phyloP scores from a whole-genome alignment of 192 early-diverging fungal genomes.

The Entomortierella lignicola region DNA sequence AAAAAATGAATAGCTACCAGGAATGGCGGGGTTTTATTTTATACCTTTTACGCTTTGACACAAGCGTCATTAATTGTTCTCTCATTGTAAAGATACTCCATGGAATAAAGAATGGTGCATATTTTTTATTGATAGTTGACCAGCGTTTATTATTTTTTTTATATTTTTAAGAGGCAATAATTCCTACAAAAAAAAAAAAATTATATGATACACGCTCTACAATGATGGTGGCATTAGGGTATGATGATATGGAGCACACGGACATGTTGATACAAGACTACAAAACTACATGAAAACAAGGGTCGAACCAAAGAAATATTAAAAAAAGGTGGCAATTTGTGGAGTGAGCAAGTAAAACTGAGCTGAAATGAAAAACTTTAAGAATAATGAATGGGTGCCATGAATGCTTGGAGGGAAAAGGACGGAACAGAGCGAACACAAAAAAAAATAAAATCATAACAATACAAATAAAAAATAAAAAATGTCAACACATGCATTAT shows the following conservation, averaged over 20 bases:
- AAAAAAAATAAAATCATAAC: neutral
- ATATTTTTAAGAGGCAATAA: no score
- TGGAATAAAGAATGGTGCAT: no score
- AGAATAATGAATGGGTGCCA: neutral
- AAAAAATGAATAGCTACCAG: no score
- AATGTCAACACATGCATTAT: neutral
- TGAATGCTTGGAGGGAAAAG: neutral
- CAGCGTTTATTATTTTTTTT: no score
- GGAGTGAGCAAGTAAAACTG: neutral
- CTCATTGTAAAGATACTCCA: no score
- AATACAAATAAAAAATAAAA: neutral
- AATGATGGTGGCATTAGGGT: neutral
- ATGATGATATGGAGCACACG: neutral
- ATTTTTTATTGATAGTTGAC: no score
- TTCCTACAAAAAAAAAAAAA: no score
- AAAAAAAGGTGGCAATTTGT: neutral
- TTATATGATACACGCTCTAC: neutral
- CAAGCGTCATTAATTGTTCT: no score
- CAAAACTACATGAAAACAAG: conserved; percentile 28
- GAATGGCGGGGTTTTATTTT: no score
- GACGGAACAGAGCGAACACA: neutral
- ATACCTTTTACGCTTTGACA: no score
- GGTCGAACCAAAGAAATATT: neutral
- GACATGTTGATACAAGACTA: conserved; percentile 30
- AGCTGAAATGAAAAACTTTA: neutral